Evolutionary conservation across 169 alveolate species (phyloP), one percentile per base, ranked within the genome.

Genomic region (Plasmodium knowlesi): DNA sequence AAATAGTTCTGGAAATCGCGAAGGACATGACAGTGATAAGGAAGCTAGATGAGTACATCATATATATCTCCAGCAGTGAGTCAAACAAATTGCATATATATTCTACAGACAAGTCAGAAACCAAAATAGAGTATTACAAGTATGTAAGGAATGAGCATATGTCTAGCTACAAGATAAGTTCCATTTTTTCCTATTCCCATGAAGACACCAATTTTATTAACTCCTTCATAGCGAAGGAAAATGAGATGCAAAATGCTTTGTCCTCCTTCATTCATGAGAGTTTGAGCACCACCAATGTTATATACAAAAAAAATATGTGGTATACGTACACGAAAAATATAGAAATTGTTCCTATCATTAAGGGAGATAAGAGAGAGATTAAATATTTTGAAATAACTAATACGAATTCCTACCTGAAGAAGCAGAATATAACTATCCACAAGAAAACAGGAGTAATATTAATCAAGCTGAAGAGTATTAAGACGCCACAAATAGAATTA

Each of bases 141-240:
- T 54, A 37, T 82, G 61, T 81, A 19, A 72, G 25, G 34, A 72
- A 83, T 81, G 84, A 74, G 50, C 37, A 86, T 50, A 50, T 74
- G 82, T 79, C 82, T 2, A 83, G 81, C n/a, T 86, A 89, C 72
- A 92, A 32, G 97, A 92, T 84, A 94, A 93, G 92, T 98, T 99
- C 78, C 97, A 95, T 70, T 89, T 95, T 41, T 95, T 80, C 54
- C 79, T 95, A 57, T 82, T 46, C 16, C 46, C 84, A 83, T 78
- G n/a, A 6, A 5, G 43, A 86, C 39, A 41, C 19, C n/a, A 86
- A 54, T 80, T 93, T 70, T 93, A 86, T 85, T 54, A 78, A 80
- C 28, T 81, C 73, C 14, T 16, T 74, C 76, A 57, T 93, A 12
- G 34, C 16, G 12, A 86, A 61, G 82, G 83, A 28, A 37, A 67